Evolutionary conservation across 139 green algal species (phyloP), one percentile per base, ranked within the genome.

Genomic region (Coelastrella sp.): DNA sequence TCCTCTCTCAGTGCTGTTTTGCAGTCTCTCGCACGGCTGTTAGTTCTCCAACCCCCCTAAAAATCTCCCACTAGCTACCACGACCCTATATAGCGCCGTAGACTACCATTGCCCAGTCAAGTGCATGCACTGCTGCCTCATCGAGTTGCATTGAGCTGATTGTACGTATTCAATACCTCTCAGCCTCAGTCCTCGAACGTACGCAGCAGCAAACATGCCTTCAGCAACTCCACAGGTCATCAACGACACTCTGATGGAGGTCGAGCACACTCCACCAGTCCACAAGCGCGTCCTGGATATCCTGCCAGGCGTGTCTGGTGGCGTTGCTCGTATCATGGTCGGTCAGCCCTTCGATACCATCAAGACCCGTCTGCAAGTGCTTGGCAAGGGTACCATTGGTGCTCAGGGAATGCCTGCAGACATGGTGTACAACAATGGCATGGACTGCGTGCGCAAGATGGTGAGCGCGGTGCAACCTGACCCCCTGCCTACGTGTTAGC

Each of bases 401-500:
- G 88, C 88, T 27, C 64, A 66, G 30, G 80, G 69, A 48, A 79
- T 89, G 64, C 79, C 88, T 2, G 38, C 88, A 27, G 64, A 66
- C 2, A 83, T 88, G 62, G 88, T 91, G 15, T 89, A 89, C 84
- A 84, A 74, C 32, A 81, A 76, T 43, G 83, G 71, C 17, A 80
- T 85, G 43, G 88, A 91, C 84, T 89, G 84, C 80, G 51, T 89
- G 4, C 77, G 74, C 37, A 91, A 91, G 84, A 89, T 91, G 84
- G 50, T 90, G 38, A 72, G 72, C 43, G 53, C 6, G 3, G 41
- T n/a, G 15, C 34, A 27, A 17, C 27, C 27, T 71, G 62, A 17
- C 27, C 19, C 30, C 13, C 48, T 15, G 48, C n/a, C n/a, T n/a
- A n/a, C n/a, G n/a, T n/a, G n/a, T n/a, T n/a, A n/a, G n/a, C n/a